phyloP scores from a whole-genome alignment of 805 yeast genomes.

The Scheffersomyces stipitis region DNA sequence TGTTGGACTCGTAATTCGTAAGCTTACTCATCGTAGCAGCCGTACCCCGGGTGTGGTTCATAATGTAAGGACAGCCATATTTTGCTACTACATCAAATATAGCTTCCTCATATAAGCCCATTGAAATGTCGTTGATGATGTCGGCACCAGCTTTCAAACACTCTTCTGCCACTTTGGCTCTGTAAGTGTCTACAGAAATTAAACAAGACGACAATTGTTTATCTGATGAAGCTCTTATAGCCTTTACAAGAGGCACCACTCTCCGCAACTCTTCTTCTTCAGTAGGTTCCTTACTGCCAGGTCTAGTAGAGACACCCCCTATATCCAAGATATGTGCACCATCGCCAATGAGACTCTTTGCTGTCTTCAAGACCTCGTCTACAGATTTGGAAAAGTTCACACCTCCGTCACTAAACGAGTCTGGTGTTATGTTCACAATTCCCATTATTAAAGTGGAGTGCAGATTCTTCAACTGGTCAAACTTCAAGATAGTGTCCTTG shows the following conservation, averaged over 20 bases:
- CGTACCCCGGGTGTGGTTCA: constrained; percentile 85
- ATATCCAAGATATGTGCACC: constrained; percentile 84
- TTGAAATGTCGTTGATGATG: constrained; percentile 87
- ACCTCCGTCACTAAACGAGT: constrained; percentile 94
- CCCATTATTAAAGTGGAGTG: constrained; percentile 78
- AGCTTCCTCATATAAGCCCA: constrained; percentile 65
- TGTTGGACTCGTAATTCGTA: constrained; percentile 50
- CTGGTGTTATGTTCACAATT: constrained; percentile 86
- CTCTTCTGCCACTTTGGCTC: constrained; percentile 69
- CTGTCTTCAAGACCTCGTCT: constrained; percentile 44
- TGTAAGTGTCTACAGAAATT: constrained; percentile 86
- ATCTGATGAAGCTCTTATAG: constrained; percentile 49
- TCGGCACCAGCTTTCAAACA: constrained; percentile 80
- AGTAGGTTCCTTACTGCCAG: constrained; percentile 66
- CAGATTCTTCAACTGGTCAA: constrained; percentile 46
- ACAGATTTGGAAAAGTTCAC: constrained; percentile 28
- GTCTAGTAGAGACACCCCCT: constrained; percentile 95
- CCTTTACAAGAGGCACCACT: constrained; percentile 67
- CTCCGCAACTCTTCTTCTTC: constrained; percentile 68
- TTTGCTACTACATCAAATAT: constrained; percentile 72
- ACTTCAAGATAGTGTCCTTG: constrained; percentile 22
- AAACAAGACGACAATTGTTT: constrained; percentile 39
- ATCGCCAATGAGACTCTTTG: constrained; percentile 47
- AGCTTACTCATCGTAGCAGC: constrained; percentile 68
- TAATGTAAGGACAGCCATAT: constrained; percentile 70